Conservation (phyloP, 2,329 filamentous ascomycete genomes). For the Pseudogymnoascus sp. region DNA sequence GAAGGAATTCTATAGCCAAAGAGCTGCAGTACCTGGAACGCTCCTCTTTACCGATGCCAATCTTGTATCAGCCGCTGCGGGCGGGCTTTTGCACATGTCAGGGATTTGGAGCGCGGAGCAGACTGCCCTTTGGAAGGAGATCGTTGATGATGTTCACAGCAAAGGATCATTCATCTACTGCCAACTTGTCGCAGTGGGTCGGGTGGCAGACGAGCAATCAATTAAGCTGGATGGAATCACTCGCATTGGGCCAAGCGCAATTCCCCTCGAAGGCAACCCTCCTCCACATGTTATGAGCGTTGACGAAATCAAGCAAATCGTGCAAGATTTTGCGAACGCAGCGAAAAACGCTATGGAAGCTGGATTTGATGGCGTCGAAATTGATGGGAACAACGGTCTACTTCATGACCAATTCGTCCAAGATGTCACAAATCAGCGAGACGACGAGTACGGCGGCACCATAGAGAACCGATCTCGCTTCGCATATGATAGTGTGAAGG, state of each 20-base stretch:
- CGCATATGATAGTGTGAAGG: slow-evolving; percentile 44
- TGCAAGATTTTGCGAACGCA: slow-evolving; percentile 34
- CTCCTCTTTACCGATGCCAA: slow-evolving; percentile 43
- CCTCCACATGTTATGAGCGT: slow-evolving; percentile 32
- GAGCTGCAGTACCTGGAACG: slow-evolving; percentile 43
- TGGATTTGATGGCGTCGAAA: slow-evolving; percentile 48
- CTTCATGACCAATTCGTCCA: slow-evolving; percentile 52
- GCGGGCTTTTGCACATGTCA: slow-evolving; percentile 44
- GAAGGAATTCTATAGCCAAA: slow-evolving; percentile 44
- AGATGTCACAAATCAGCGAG: slow-evolving; percentile 46
- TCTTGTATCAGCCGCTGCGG: slow-evolving; percentile 38
- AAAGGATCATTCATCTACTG: slow-evolving; percentile 51
- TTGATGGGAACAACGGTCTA: slow-evolving; percentile 39
- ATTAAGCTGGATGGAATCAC: slow-evolving; percentile 13
- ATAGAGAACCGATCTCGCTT: slow-evolving; percentile 45
- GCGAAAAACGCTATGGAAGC: slow-evolving; percentile 44
- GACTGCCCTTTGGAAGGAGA: slow-evolving; percentile 48
- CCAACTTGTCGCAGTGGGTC: slow-evolving; percentile 55
- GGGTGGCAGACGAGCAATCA: slow-evolving; percentile 29
- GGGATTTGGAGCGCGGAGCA: slow-evolving; percentile 50
- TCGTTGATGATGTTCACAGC: slow-evolving; percentile 52
- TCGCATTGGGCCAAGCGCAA: slow-evolving; percentile 13
- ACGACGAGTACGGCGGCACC: slow-evolving; percentile 43
- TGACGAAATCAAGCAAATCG: slow-evolving; percentile 27
- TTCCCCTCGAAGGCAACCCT: slow-evolving; percentile 19